Evolutionary conservation across 116 monocot species (phyloP).

Genomic region (Dioscorea cayenensis): DNA sequence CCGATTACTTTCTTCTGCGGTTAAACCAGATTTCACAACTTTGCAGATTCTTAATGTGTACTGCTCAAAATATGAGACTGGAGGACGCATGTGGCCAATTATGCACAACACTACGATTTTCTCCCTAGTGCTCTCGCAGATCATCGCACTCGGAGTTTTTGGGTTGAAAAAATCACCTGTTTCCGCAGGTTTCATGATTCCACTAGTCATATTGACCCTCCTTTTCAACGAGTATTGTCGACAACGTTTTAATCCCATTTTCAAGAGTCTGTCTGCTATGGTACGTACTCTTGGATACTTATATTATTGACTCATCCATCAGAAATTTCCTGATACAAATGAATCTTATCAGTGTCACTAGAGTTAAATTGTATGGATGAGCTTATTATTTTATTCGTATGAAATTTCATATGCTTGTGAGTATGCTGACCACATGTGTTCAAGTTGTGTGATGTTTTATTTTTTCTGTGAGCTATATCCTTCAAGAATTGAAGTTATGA

Average conservation of each 20-base stretch:
- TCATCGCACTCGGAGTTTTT: constrained; percentile 88
- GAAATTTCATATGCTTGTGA: no score
- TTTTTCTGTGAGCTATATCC: not conserved
- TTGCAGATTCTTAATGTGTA: constrained; percentile 88
- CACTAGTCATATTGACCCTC: constrained; percentile 67
- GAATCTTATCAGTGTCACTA: no score
- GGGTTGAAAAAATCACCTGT: constrained; percentile 69
- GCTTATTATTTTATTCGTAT: no score
- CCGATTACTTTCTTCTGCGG: not conserved
- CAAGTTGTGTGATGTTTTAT: not conserved
- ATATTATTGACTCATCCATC: not conserved
- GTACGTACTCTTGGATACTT: constrained; percentile 17
- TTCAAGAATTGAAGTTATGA: not conserved
- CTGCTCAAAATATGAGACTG: constrained; percentile 59
- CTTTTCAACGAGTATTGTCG: constrained; percentile 94
- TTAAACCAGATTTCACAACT: not conserved
- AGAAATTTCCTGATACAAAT: no score
- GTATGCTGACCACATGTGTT: not conserved
- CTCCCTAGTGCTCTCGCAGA: constrained; percentile 76
- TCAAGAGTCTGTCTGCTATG: constrained; percentile 65
- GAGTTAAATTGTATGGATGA: no score
- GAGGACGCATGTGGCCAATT: constrained; percentile 79
- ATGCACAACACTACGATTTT: constrained; percentile 85
- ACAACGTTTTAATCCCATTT: constrained; percentile 63
- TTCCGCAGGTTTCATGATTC: constrained; percentile 61